Conservation (phyloP, 208 protist genomes). For the Wallacemonas sp. region DNA sequence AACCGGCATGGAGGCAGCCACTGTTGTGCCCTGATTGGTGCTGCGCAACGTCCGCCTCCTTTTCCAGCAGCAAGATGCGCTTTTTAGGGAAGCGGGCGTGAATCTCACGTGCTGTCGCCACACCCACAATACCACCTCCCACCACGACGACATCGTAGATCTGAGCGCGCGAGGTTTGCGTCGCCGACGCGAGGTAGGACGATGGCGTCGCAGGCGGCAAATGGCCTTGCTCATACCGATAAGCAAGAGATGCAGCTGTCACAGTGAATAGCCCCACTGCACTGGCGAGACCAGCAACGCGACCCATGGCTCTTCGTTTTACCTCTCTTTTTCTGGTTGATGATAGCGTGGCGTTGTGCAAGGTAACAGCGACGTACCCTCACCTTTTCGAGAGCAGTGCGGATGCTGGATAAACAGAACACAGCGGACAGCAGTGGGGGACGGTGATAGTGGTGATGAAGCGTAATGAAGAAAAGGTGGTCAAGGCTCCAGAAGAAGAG, state of each 20-base stretch:
- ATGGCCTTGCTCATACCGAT: conserved; percentile 48
- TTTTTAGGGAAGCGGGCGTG: conserved; percentile 32
- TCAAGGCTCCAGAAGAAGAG: too few relatives aligned
- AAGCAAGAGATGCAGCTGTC: conserved; percentile 39
- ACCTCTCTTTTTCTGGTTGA: too few relatives aligned
- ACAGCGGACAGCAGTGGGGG: too few relatives aligned
- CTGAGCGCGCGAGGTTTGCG: neutral
- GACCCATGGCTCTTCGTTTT: too few relatives aligned
- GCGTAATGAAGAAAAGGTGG: too few relatives aligned
- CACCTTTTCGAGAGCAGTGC: too few relatives aligned
- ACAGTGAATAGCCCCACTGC: conserved; percentile 40
- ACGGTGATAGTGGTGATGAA: too few relatives aligned
- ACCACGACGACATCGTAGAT: conserved; percentile 76
- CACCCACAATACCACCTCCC: conserved; percentile 65
- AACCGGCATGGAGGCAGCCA: conserved; percentile 72
- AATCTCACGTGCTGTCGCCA: conserved; percentile 49
- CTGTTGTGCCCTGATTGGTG: conserved; percentile 78
- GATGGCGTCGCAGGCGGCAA: conserved; percentile 29
- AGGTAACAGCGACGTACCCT: too few relatives aligned
- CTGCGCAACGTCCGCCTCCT: conserved; percentile 57
- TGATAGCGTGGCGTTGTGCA: too few relatives aligned
- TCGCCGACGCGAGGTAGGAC: conserved; percentile 34
- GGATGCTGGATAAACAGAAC: too few relatives aligned
- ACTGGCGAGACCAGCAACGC: conserved; percentile 25
- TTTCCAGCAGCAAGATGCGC: conserved; percentile 54